Percentiles rank a stretch among this genome's conserved stretches.
These are phyloP conservation scores for Cenococcum geophilum DNA, from an alignment of 495 filamentous ascomycete species.

Conservation along the genomic window DNA sequence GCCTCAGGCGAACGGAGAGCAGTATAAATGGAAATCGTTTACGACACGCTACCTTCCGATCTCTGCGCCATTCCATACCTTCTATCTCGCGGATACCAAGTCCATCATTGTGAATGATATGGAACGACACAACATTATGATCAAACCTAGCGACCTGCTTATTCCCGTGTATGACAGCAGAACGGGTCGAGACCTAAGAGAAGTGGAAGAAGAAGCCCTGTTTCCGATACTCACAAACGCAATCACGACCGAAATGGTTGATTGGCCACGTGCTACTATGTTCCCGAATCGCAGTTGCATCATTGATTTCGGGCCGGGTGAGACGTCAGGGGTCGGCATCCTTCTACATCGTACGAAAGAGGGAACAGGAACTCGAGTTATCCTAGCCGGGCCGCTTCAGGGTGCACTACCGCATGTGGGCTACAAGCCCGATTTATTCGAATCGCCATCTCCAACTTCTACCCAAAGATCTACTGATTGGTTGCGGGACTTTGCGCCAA, in stretches of 20 bases:
- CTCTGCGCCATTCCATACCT: constrained; percentile 95
- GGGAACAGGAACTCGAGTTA: constrained; percentile 90
- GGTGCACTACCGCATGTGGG: constrained; percentile 85
- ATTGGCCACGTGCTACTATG: constrained; percentile 89
- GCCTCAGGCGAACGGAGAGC: constrained; percentile 96
- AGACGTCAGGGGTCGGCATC: constrained; percentile 92
- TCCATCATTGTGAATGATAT: constrained; percentile 77
- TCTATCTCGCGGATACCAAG: constrained; percentile 60
- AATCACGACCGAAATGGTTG: constrained; percentile 85
- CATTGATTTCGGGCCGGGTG: constrained; percentile 91
- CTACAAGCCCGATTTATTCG: constrained; percentile 95
- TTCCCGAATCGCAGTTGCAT: constrained; percentile 89
- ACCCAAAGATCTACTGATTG: constrained; percentile 93
- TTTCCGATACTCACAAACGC: constrained; percentile 80
- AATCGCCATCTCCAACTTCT: constrained; percentile 84
- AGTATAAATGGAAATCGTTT: constrained; percentile 86
- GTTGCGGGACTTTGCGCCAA: constrained; percentile 91
- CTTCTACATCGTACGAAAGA: constrained; percentile 97
- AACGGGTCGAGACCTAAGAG: constrained; percentile 71
- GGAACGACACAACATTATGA: constrained; percentile 74
- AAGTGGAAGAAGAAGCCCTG: constrained; percentile 56
- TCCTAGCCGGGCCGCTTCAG: constrained; percentile 84
- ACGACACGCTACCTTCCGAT: constrained; percentile 96
- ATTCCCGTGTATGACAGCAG: constrained; percentile 87
- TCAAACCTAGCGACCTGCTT: constrained; percentile 58